Base-by-base conservation (phyloP, 2,329 filamentous ascomycete species). In the Amesomyces nigricolor region DNA sequence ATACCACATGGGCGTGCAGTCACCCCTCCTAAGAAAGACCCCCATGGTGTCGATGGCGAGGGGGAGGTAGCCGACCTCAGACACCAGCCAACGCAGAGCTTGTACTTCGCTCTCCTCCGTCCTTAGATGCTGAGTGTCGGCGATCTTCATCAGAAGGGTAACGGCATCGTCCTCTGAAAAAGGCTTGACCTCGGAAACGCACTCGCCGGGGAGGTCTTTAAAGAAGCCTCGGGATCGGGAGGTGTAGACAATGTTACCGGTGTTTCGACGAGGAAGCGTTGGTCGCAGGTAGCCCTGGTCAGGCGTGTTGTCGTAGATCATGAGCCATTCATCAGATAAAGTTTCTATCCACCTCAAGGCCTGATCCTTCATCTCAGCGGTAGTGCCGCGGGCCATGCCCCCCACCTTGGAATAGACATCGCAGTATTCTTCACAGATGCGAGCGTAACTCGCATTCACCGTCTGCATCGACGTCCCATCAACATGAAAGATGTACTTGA, bases 181-280 rank as follows among this genome's bases (percentile, higher is more conserved):
- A 10, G 53, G 50, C 4, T 60, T 39, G 9, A 67, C 55, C 2
- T 57, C 49, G 1, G 39, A 13, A 4, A 57, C 45, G 9, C 46
- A 54, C 4, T 57, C 47, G 19, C 42, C 53, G 2, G 30, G 61
- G 4, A 64, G 45, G 1, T 48, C 45, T 0, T 35, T 51, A 51
- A n/a, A 49, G n/a, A 26, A 64, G 43, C 8, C 61, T 35, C 14
- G 49, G 35, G 37, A 58, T 53, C 40, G 62, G 43, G 52, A 64
- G 62, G 65, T 69, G 53, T 67, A 68, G n/a, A 70, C 49, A 0
- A 69, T 58, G 37, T 67, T 67, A 0, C 67, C 67, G 0, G 45
- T 59, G 11, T 60, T 51, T 1, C 61, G 56, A 0, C 40, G 43
- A 0, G 66, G 67, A 1, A 65, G 0, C 39, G n/a, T 26, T 19